These are phyloP conservation scores for Allomyces javanicus DNA, from an alignment of 192 early-diverging fungal genomes.

Conservation along the genomic window DNA sequence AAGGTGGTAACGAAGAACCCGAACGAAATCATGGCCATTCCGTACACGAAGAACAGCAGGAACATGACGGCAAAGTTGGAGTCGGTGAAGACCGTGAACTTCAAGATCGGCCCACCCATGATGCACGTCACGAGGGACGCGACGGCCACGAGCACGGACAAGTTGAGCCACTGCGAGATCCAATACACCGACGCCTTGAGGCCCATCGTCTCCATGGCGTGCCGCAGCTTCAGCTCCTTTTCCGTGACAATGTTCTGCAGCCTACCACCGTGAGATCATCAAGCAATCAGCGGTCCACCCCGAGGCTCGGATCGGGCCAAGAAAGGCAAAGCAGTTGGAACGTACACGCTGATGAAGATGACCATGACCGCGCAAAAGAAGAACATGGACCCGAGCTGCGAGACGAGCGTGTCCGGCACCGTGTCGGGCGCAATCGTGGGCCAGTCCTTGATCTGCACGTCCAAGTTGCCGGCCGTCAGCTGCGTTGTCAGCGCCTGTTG, in stretches of 20 bases:
- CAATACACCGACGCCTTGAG: constrained; percentile 44
- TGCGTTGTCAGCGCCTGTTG: constrained; percentile 5
- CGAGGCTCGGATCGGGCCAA: constrained; percentile 28
- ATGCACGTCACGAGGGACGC: constrained; percentile 32
- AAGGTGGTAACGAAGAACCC: constrained; percentile 50
- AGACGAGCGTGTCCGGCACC: constrained; percentile 36
- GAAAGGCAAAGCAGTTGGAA: constrained; percentile 19
- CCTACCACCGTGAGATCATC: constrained; percentile 17
- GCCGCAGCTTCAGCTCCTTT: constrained; percentile 47
- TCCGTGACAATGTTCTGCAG: constrained; percentile 53
- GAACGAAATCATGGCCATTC: constrained; percentile 47
- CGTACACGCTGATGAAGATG: constrained; percentile 22
- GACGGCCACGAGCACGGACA: constrained; percentile 29
- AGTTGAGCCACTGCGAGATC: constrained; percentile 39
- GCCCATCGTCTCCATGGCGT: constrained; percentile 65
- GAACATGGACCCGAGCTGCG: constrained; percentile 29
- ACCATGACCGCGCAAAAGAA: constrained; percentile 36
- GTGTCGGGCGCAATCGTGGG: constrained; percentile 32
- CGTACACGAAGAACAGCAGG: constrained; percentile 52
- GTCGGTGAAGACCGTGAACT: constrained; percentile 41
- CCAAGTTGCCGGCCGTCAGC: constrained; percentile 12
- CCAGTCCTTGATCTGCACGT: constrained; percentile 44
- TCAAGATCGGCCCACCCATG: constrained; percentile 33
- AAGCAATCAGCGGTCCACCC: constrained; percentile 7
- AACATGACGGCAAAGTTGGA: constrained; percentile 32